Evolutionary conservation across 176 grass and related monocot species (phyloP).

Genomic region (Themeda triandra): DNA sequence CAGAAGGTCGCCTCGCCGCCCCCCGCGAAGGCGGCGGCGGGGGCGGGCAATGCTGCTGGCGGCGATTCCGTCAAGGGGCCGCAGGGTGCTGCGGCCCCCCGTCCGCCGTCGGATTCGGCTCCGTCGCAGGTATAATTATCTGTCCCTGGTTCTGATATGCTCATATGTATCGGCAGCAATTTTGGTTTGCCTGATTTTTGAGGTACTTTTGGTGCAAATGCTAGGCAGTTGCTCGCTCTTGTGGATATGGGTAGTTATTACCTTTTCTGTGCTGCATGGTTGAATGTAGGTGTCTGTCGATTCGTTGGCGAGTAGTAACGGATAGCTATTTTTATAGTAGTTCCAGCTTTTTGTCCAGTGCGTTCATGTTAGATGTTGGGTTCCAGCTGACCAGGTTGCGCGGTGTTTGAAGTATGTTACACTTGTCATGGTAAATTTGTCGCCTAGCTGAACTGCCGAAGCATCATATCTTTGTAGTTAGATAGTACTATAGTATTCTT

Average conservation of each 20-base stretch:
- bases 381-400: not conserved
- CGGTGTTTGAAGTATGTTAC: not conserved
- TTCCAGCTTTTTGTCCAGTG: not conserved
- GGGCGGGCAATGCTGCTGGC: constrained; percentile 28
- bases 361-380: not conserved
- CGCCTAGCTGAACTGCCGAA: constrained; percentile 9
- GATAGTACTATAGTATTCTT: constrained; percentile 10
- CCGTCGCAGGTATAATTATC: constrained; percentile 42
- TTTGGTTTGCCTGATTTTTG: not conserved
- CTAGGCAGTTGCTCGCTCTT: not conserved
- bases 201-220: not conserved
- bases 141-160: not conserved
- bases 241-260: not conserved
- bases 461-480: not conserved
- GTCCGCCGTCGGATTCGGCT: not conserved
- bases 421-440: not conserved
- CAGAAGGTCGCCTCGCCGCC: constrained; percentile 31
- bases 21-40: constrained; percentile 16
- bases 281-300: not conserved
- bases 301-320: not conserved
- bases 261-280: too few species aligned
- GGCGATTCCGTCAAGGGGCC: constrained; percentile 6
- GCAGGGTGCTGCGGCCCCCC: not conserved
- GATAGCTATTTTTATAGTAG: not conserved
- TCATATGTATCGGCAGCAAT: not conserved